These are phyloP conservation scores for Exidia glandulosa DNA, from an alignment of 768 basidiomycete species.

Conservation along the genomic window DNA sequence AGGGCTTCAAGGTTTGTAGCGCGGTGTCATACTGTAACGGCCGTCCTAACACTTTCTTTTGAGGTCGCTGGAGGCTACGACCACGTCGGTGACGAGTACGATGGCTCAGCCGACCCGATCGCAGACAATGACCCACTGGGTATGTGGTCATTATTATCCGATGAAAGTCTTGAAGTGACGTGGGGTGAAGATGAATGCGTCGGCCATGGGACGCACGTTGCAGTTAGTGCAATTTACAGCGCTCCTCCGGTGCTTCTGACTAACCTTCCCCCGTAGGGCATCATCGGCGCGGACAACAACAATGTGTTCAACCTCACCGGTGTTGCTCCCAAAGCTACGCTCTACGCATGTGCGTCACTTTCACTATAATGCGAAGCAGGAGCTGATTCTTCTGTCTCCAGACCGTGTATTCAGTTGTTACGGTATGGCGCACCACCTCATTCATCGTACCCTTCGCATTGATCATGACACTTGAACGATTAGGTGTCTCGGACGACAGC, in stretches of 20 bases:
- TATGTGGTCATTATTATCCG: slow-evolving; percentile 11
- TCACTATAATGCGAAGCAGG: background rate
- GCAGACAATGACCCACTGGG: background rate
- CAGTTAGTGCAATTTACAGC: slow-evolving; percentile 23
- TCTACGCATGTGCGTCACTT: slow-evolving; percentile 25
- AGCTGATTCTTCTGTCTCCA: background rate
- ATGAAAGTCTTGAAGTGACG: slow-evolving; percentile 36
- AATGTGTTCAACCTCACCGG: slow-evolving; percentile 60
- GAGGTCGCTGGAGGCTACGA: slow-evolving; percentile 41
- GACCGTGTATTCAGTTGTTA: slow-evolving; percentile 56
- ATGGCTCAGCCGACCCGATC: slow-evolving; percentile 18
- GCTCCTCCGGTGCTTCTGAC: background rate
- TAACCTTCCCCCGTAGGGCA: slow-evolving; percentile 11
- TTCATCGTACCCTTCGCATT: background rate
- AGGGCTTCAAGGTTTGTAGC: slow-evolving; percentile 40
- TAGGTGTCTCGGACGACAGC: slow-evolving; percentile 10
- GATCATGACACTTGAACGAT: slow-evolving; percentile 10
- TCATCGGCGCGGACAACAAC: slow-evolving; percentile 44
- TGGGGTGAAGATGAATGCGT: slow-evolving; percentile 39
- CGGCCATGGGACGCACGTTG: slow-evolving; percentile 44
- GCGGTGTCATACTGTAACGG: too few relatives aligned
- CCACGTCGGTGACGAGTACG: slow-evolving; percentile 45
- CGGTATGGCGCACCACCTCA: too few relatives aligned
- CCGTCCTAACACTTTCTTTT: too few relatives aligned
- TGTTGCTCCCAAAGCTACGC: slow-evolving; percentile 50